phyloP scores from a whole-genome alignment of 2,329 filamentous ascomycete species.

The Epichloe glyceriae region DNA sequence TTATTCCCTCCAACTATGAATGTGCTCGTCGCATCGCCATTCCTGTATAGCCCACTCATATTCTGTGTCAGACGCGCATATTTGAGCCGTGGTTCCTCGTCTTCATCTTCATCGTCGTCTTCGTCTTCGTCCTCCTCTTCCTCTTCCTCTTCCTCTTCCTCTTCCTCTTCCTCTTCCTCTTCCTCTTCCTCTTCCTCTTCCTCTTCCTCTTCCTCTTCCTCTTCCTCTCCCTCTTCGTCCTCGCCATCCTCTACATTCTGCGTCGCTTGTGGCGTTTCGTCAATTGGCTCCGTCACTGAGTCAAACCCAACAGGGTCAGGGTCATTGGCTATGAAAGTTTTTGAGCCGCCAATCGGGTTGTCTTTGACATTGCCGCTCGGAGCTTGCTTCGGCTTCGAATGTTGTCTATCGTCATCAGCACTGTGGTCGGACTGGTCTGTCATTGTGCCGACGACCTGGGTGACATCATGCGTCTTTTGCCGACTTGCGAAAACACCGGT shows the following conservation, averaged over 20 bases:
- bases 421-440: conserved; percentile 6
- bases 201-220: conserved; percentile 23
- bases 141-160: conserved; percentile 31
- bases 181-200: conserved; percentile 33
- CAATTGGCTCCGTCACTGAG: neutral
- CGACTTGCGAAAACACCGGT: neutral
- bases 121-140: conserved; percentile 47
- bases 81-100: conserved; percentile 90
- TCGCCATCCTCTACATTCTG: conserved; percentile 11
- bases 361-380: neutral
- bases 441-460: conserved; percentile 4
- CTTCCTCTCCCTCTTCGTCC: conserved; percentile 30
- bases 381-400: neutral
- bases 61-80: conserved; percentile 77
- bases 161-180: conserved; percentile 25
- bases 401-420: neutral
- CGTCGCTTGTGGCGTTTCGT: neutral
- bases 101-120: conserved; percentile 69
- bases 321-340: neutral
- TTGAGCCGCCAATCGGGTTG: neutral
- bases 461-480: conserved; percentile 3
- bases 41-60: conserved; percentile 72
- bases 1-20: conserved; percentile 91
- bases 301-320: neutral
- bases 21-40: conserved; percentile 86